Evolutionary conservation across 306 rosid genomes (phyloP).

Genomic region (Carpinus viminea): DNA sequence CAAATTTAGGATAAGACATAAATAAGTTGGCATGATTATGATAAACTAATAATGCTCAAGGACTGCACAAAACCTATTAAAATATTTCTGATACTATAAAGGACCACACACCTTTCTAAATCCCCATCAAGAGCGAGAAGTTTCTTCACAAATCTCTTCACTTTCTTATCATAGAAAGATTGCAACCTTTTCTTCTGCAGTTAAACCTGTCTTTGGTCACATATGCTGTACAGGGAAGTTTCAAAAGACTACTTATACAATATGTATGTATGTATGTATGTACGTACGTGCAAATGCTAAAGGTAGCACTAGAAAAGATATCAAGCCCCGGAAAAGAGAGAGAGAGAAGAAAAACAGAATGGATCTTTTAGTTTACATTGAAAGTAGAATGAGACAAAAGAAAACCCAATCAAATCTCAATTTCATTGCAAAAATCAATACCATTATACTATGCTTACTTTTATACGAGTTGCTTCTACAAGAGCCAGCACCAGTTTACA

Average conservation of each 20-base stretch:
- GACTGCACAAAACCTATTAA: background rate
- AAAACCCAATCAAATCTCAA: background rate
- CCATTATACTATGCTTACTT: constrained; percentile 6
- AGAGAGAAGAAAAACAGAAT: background rate
- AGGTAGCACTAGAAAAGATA: constrained; percentile 16
- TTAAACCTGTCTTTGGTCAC: constrained; percentile 32
- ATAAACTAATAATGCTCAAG: background rate
- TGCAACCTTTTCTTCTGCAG: constrained; percentile 81
- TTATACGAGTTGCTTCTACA: constrained; percentile 3
- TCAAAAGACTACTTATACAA: constrained; percentile 10
- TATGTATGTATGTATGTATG: background rate
- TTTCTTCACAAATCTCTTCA: constrained; percentile 69
- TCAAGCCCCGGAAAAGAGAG: background rate
- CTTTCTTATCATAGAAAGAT: constrained; percentile 66
- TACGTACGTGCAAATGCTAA: background rate
- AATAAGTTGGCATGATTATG: background rate
- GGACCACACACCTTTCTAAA: constrained; percentile 59
- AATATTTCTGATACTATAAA: background rate
- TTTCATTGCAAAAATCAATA: constrained; percentile 9
- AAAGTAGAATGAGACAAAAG: constrained; percentile 15
- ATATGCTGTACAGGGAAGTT: constrained; percentile 11
- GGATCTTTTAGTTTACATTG: constrained; percentile 1
- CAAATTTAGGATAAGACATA: background rate
- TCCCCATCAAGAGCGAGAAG: constrained; percentile 65
- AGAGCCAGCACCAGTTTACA: background rate